These are phyloP conservation scores for Vanilla planifolia DNA, from an alignment of 106 monocot genomes.

Conservation along the genomic window DNA sequence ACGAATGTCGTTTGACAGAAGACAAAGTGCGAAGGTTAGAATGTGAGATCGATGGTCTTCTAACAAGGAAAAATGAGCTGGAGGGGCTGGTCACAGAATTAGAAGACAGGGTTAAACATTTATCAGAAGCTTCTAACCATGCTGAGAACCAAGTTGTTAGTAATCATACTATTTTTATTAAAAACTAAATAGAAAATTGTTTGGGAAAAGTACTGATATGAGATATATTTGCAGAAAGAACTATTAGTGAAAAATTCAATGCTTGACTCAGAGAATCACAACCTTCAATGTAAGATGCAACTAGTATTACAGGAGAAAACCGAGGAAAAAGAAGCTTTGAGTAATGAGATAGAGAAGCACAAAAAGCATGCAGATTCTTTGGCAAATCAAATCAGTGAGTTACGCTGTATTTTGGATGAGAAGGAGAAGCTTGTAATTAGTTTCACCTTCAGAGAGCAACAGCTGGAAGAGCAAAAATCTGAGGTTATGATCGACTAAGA, in stretches of 20 bases:
- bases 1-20: constrained; percentile 86
- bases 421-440: constrained; percentile 53
- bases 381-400: constrained; percentile 51
- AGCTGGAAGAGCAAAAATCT: constrained; percentile 63
- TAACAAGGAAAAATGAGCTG: constrained; percentile 45
- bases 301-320: constrained; percentile 35
- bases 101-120: constrained; percentile 35
- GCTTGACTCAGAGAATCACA: constrained; percentile 58
- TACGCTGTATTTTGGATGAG: constrained; percentile 42
- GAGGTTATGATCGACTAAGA: constrained; percentile 34
- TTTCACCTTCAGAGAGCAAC: constrained; percentile 45
- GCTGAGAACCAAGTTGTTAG: constrained; percentile 67
- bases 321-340: constrained; percentile 38
- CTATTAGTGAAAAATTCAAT: constrained; percentile 45
- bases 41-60: constrained; percentile 40
- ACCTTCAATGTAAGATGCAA: constrained; percentile 38
- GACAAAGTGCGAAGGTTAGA: constrained; percentile 56
- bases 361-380: constrained; percentile 42
- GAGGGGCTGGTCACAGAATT: constrained; percentile 48
- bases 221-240: constrained; percentile 60
- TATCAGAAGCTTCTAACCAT: constrained; percentile 44
- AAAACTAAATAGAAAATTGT: constrained; percentile 2
- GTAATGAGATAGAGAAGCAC: constrained; percentile 37
- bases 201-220: constrained; percentile 1
- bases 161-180: constrained; percentile 5